Evolutionary conservation across 1,139 yeast species (phyloP), one percentile per base, ranked within the genome.

Genomic region (Yamadazyma spencermartinsiae): DNA sequence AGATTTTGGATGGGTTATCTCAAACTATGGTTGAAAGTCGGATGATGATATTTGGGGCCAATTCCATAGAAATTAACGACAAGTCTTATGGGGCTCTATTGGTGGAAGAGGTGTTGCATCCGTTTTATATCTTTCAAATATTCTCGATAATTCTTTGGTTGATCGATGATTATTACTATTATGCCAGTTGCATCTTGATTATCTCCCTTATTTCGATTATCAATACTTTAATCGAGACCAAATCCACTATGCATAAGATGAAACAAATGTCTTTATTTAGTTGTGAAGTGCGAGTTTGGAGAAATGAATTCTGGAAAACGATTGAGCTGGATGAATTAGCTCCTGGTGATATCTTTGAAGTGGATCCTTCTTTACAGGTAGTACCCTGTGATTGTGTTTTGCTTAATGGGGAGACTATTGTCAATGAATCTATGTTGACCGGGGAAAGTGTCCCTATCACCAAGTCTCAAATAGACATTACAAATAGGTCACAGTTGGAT

Each of bases 391-490:
- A 94, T 62, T 86, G 96, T 1, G 63, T 94, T 13, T 68, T 92
- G 35, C 64, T 90, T 18, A 80, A 90, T 33, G 98, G 98, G 38
- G 98, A 89, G 56, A 87, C 95, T 60, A 88, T 92, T 41, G 85
- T 90, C 13, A 92, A 92, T 60, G 98, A 90, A 58, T 86, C 96
- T 9, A 90, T 90, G 95, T 74, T 90, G 23, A 92, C 98, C 0
- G 99, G 99, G 29, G 99, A 92, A 59, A 88, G 97, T 41, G 98
- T 92, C 1, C 98, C 99, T 0, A 96, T 92, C 2, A 79, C 96
- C 0, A 92, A 92, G 58, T 48, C 71, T 4, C 67, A 76, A 0
- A 76, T 75, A 19, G 88, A 80, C 14, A 28, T 28, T 5, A 15
- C 31, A 9, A 18, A 30, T 10, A 19, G 19, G 15, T 11, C 23